Evolutionary conservation across 139 green algal genomes (phyloP).

Genomic region (Chlamydomonas sphaeroides): DNA sequence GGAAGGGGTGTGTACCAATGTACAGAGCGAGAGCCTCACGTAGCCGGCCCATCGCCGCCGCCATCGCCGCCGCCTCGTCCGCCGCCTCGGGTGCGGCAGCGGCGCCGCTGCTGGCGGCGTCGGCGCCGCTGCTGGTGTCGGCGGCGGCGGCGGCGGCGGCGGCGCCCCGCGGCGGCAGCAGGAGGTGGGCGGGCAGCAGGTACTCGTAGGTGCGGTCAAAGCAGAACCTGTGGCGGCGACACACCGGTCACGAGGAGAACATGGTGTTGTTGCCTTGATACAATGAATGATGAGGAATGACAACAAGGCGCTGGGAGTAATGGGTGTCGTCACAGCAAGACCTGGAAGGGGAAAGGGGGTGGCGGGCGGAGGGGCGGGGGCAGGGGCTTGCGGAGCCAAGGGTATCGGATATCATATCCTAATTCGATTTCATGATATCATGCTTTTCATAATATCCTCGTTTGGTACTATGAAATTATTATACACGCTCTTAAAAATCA

Average conservation of each 20-base stretch:
- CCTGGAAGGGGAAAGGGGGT: background rate
- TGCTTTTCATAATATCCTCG: too few species aligned
- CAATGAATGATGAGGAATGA: too few species aligned
- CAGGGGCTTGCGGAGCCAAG: too few species aligned
- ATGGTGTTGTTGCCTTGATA: too few species aligned
- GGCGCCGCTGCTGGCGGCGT: background rate
- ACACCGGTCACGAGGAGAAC: background rate
- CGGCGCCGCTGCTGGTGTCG: background rate
- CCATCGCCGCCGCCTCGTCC: background rate
- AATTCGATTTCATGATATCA: too few species aligned
- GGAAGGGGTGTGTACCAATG: slow-evolving; percentile 64
- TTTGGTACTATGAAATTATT: too few species aligned
- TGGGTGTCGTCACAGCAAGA: too few species aligned
- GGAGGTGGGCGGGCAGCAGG: slow-evolving; percentile 79
- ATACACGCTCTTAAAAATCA: too few species aligned
- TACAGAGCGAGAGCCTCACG: slow-evolving; percentile 79
- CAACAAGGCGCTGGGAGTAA: too few species aligned
- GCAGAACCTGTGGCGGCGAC: slow-evolving; percentile 54
- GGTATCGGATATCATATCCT: too few species aligned
- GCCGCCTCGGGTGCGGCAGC: background rate
- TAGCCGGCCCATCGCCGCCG: slow-evolving; percentile 49
- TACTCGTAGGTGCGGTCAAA: slow-evolving; percentile 94
- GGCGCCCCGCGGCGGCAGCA: background rate
- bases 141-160: background rate
- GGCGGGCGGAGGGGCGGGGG: too few species aligned